phyloP scores from a whole-genome alignment of 257 asterid species.

The Solanum sitiens region DNA sequence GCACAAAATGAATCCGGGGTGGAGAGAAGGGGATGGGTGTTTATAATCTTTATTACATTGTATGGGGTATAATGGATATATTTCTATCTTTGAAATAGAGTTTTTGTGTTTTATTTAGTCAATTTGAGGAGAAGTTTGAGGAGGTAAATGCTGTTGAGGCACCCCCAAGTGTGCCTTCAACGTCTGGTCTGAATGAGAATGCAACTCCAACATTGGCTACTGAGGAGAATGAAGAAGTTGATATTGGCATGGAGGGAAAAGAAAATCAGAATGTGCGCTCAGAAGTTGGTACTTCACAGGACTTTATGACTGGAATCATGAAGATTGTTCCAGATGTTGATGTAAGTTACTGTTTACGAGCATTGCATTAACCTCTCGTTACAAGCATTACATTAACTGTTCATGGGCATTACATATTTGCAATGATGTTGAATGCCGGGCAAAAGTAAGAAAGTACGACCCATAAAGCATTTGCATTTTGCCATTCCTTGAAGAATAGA shows the following conservation, averaged over 20 bases:
- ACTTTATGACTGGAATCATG: conserved; percentile 67
- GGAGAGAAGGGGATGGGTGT: not conserved
- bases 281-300: conserved; percentile 61
- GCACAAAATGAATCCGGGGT: not conserved
- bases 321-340: conserved; percentile 82
- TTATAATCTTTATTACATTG: not conserved
- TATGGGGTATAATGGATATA: not conserved
- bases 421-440: not conserved
- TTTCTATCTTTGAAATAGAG: not conserved
- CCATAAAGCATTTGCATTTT: not conserved
- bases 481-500: not conserved
- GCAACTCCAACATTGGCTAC: conserved; percentile 19
- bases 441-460: not conserved
- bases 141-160: conserved; percentile 46
- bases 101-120: conserved; percentile 25
- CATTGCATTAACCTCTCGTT: not conserved
- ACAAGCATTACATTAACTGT: not conserved
- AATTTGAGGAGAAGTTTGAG: conserved; percentile 72
- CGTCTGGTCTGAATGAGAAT: conserved; percentile 34
- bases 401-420: not conserved
- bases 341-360: conserved; percentile 41
- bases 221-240: conserved; percentile 40
- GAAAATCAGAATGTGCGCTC: conserved; percentile 40
- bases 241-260: conserved; percentile 22
- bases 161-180: conserved; percentile 43